Percentiles rank a stretch among this genome's conserved stretches.
phyloP scores from a whole-genome alignment of 371 early-diverging fungal genomes.

The Mortierella polycephala region DNA sequence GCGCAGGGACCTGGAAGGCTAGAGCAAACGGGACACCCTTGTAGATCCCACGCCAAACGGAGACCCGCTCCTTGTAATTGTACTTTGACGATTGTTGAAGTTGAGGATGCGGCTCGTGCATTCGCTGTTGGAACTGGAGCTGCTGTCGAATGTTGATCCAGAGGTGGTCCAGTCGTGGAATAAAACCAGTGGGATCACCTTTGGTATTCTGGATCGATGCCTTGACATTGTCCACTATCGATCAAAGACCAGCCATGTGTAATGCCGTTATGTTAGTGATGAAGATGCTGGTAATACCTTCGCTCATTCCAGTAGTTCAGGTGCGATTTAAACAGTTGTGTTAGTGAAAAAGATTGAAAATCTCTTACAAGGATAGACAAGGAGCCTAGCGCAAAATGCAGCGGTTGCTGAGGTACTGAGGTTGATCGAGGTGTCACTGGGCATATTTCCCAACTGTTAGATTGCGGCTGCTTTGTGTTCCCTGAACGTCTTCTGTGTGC shows the following conservation, averaged over 20 bases:
- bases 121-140: slow-evolving; percentile 10
- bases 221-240: slow-evolving; percentile 33
- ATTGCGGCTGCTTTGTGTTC: neutral
- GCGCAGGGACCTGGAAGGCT: slow-evolving; percentile 40
- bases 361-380: slow-evolving; percentile 49
- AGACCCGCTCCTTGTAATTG: slow-evolving; percentile 5
- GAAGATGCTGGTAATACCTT: too few relatives aligned
- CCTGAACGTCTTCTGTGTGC: neutral
- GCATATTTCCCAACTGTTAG: slow-evolving; percentile 27
- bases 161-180: slow-evolving; percentile 23
- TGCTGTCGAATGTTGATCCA: slow-evolving; percentile 13
- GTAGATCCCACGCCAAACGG: slow-evolving; percentile 30
- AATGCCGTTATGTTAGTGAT: neutral
- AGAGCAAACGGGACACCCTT: slow-evolving; percentile 31
- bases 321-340: neutral
- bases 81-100: slow-evolving; percentile 4
- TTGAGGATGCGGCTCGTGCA: slow-evolving; percentile 1
- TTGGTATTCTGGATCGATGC: slow-evolving; percentile 17
- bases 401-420: slow-evolving; percentile 43
- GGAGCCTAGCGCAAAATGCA: slow-evolving; percentile 45
- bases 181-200: slow-evolving; percentile 5
- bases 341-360: neutral
- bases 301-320: neutral
- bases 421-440: slow-evolving; percentile 41
- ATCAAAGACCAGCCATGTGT: neutral